Conservation (phyloP, 441 rosid genomes). For the Eruca vesicaria region DNA sequence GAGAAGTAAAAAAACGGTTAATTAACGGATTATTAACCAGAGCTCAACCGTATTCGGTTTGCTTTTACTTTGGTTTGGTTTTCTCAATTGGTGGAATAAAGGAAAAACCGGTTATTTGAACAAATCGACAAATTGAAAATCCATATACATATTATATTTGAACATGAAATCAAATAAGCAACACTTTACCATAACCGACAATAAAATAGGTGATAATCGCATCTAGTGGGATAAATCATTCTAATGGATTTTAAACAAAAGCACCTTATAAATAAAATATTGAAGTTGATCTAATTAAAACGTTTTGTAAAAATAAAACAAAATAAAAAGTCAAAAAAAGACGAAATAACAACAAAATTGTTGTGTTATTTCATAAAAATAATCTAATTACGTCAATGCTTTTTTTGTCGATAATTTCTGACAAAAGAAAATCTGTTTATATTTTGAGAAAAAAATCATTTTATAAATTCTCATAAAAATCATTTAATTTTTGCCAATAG, state of each 20-base stretch:
- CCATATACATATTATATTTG: background rate
- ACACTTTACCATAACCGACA: background rate
- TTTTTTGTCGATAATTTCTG: too few relatives aligned
- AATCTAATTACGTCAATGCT: too few relatives aligned
- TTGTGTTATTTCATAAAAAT: background rate
- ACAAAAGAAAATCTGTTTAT: too few relatives aligned
- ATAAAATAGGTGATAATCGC: background rate
- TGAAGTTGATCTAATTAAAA: background rate
- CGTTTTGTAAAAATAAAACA: background rate
- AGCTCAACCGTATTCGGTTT: slow-evolving; percentile 7
- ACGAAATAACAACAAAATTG: background rate
- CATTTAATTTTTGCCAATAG: too few relatives aligned
- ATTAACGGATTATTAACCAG: background rate
- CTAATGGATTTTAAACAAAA: background rate
- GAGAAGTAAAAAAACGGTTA: background rate
- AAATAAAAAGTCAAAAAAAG: background rate
- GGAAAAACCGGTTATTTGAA: background rate
- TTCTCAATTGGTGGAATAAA: background rate
- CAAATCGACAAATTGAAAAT: background rate
- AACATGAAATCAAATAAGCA: background rate
- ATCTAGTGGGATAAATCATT: background rate
- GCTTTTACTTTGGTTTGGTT: background rate
- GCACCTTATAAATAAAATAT: background rate
- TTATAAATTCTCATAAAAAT: too few relatives aligned
- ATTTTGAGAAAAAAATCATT: too few relatives aligned